Conservation (phyloP, 1,284 basidiomycete species). For the Heterobasidion irregulare region DNA sequence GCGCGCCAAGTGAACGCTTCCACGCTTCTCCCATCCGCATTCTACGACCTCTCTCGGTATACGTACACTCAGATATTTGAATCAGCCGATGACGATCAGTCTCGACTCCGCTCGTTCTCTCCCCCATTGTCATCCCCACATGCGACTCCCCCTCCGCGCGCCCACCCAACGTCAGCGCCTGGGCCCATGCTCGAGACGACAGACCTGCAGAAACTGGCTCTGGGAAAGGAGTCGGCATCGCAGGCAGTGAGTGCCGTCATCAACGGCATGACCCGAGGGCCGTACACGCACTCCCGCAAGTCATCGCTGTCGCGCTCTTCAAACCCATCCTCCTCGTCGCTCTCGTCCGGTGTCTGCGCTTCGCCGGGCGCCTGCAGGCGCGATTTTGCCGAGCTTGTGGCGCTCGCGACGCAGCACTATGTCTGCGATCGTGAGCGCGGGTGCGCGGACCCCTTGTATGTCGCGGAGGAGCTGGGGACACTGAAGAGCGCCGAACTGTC, state of each 20-base stretch:
- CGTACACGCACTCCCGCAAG: conserved; percentile 23
- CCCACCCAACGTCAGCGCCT: background rate
- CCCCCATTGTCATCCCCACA: conserved; percentile 14
- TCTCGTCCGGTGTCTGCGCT: conserved; percentile 34
- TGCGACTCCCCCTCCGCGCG: background rate
- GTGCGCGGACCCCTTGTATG: conserved; percentile 66
- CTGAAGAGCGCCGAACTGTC: conserved; percentile 65
- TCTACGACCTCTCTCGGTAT: conserved; percentile 69
- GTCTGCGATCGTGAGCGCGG: conserved; percentile 70
- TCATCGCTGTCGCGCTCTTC: conserved; percentile 12
- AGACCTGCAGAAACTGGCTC: conserved; percentile 54
- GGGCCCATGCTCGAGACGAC: conserved; percentile 25
- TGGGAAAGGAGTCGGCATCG: conserved; percentile 65
- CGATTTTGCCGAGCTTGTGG: conserved; percentile 69
- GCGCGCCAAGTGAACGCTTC: conserved; percentile 57
- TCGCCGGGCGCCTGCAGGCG: conserved; percentile 60
- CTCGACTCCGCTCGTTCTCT: conserved; percentile 28
- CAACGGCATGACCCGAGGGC: conserved; percentile 50
- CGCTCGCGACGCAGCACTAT: conserved; percentile 75
- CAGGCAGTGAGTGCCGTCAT: conserved; percentile 61
- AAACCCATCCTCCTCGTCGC: conserved; percentile 11
- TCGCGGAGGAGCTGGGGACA: conserved; percentile 71
- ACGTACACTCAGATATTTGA: conserved; percentile 62
- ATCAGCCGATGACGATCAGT: conserved; percentile 34
- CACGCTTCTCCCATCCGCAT: conserved; percentile 55